Evolutionary conservation across 83 land plant genomes (phyloP).

Genomic region (Diphasiastrum complanatum): DNA sequence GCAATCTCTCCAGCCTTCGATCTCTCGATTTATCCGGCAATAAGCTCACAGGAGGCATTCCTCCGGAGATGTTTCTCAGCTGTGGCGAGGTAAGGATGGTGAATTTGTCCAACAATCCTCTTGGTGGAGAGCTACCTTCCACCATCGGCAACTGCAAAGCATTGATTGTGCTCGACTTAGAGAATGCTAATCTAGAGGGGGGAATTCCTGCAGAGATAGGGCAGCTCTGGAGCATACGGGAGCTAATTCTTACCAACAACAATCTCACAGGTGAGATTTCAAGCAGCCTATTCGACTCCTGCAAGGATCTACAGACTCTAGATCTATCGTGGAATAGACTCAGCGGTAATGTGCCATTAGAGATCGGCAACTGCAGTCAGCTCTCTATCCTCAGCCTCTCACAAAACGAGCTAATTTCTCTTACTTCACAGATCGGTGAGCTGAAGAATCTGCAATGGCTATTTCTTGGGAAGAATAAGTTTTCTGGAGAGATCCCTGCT

Average conservation of each 20-base stretch:
- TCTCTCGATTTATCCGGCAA: slow-evolving; percentile 5
- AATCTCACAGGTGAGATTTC: not conserved
- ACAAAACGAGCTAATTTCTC: too few relatives aligned
- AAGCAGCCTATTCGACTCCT: slow-evolving; percentile 1
- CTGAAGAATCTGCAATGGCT: too few relatives aligned
- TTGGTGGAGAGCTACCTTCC: not conserved
- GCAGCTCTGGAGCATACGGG: not conserved
- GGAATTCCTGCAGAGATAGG: slow-evolving; percentile 1
- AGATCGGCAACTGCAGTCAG: not conserved
- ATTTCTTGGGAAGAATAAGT: too few relatives aligned
- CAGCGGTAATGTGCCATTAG: slow-evolving; percentile 5
- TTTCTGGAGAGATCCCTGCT: too few relatives aligned
- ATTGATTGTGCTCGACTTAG: not conserved
- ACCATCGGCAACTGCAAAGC: not conserved
- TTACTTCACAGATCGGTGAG: too few relatives aligned
- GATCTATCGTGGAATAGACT: not conserved
- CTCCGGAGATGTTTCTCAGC: not conserved
- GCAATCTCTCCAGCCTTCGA: not conserved
- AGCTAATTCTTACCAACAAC: slow-evolving; percentile 7
- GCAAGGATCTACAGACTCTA: not conserved
- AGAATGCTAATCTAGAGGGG: not conserved
- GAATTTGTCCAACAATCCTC: not conserved
- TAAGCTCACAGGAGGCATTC: not conserved
- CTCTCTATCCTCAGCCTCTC: too few relatives aligned
- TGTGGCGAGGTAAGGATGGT: not conserved